Percentiles rank a stretch among this genome's conserved stretches.
Conservation (phyloP, 371 early-diverging fungal genomes). For the Zopfochytrium polystomum region DNA sequence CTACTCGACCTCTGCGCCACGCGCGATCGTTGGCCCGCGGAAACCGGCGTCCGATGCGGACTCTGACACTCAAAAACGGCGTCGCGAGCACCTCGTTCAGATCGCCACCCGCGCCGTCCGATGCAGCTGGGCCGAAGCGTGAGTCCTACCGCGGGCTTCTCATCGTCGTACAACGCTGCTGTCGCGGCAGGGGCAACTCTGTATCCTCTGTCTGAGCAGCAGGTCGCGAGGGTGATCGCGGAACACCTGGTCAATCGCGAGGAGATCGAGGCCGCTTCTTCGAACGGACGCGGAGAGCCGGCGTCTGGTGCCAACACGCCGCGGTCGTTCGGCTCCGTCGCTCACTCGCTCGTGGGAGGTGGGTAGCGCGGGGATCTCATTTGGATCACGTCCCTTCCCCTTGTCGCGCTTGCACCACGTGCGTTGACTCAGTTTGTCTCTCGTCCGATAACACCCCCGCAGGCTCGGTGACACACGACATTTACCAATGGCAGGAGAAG, state of each 20-base stretch:
- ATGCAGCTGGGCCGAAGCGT: neutral
- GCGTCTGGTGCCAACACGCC: too few species aligned
- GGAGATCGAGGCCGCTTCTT: too few species aligned
- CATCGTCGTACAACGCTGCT: neutral
- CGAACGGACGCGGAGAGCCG: too few species aligned
- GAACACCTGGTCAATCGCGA: slow-evolving; percentile 37
- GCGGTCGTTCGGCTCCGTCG: too few species aligned
- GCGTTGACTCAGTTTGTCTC: too few species aligned
- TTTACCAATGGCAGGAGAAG: slow-evolving; percentile 89
- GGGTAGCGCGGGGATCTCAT: too few species aligned
- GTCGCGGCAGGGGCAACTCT: slow-evolving; percentile 2
- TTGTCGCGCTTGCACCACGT: too few species aligned
- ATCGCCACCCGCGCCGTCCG: too few species aligned
- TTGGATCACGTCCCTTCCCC: too few species aligned
- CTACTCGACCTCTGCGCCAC: neutral
- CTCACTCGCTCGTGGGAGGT: too few species aligned
- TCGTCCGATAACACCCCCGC: slow-evolving; percentile 29
- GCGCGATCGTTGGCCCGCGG: neutral
- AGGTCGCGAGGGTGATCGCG: slow-evolving; percentile 34
- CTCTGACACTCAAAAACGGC: neutral
- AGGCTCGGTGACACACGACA: slow-evolving; percentile 80
- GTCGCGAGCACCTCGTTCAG: too few species aligned
- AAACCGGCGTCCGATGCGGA: neutral
- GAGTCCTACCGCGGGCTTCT: neutral
- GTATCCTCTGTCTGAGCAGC: slow-evolving; percentile 17